These are phyloP conservation scores for Ajuga chamaepitys DNA, from an alignment of 257 asterid species.

Conservation along the genomic window DNA sequence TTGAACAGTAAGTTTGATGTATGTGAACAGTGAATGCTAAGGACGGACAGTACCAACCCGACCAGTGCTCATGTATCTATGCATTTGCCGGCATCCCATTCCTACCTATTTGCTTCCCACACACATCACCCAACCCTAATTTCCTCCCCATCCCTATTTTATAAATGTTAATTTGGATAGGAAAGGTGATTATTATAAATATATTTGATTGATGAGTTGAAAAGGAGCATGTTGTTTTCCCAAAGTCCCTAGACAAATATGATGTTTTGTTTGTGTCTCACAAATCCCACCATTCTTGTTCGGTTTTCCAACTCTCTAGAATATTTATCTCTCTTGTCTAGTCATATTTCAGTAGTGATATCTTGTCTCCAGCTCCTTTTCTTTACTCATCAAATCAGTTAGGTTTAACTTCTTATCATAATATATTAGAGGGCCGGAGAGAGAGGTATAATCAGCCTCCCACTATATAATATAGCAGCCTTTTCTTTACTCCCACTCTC, in stretches of 20 bases:
- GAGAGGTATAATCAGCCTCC: too few species aligned
- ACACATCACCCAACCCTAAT: slow-evolving; percentile 55
- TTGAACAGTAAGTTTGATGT: slow-evolving; percentile 31
- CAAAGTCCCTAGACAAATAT: slow-evolving; percentile 37
- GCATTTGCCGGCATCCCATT: slow-evolving; percentile 48
- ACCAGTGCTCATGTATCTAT: slow-evolving; percentile 62
- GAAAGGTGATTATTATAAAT: neutral
- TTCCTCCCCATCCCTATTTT: slow-evolving; percentile 49
- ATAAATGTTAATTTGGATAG: neutral
- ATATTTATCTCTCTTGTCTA: slow-evolving; percentile 24
- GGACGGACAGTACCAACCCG: slow-evolving; percentile 34
- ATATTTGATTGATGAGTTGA: slow-evolving; percentile 17
- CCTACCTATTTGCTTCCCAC: slow-evolving; percentile 35
- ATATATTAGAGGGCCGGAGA: too few species aligned
- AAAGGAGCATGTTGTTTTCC: slow-evolving; percentile 30
- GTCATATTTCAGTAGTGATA: slow-evolving; percentile 48
- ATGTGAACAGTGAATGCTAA: slow-evolving; percentile 27
- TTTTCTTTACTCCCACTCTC: too few species aligned
- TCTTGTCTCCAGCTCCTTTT: slow-evolving; percentile 36
- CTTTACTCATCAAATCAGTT: slow-evolving; percentile 17
- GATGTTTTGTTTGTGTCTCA: slow-evolving; percentile 16
- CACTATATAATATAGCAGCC: too few species aligned
- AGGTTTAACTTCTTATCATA: slow-evolving; percentile 22
- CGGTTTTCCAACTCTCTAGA: neutral
- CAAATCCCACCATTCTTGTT: slow-evolving; percentile 30